phyloP scores from a whole-genome alignment of 805 yeast genomes.

The Saturnispora galanensis region DNA sequence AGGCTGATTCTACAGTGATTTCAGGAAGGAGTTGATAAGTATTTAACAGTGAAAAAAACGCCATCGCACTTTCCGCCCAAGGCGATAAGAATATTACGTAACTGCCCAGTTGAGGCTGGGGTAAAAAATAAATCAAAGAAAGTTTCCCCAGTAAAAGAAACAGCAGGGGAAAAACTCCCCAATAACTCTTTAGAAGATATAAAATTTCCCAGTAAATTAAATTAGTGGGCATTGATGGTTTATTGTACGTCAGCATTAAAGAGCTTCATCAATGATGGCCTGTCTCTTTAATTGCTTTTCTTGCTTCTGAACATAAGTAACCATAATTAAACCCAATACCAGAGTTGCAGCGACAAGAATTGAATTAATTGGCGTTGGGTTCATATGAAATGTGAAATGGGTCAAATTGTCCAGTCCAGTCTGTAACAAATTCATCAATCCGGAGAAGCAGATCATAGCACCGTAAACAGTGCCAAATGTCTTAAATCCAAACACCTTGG shows the following conservation, averaged over 20 bases:
- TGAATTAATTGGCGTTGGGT: constrained; percentile 73
- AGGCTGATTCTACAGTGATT: no score
- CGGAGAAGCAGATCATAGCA: constrained; percentile 70
- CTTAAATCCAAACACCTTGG: constrained; percentile 86
- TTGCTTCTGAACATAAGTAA: constrained; percentile 34
- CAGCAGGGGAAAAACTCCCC: no score
- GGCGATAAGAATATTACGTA: no score
- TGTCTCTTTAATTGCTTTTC: constrained; percentile 37
- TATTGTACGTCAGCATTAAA: constrained; percentile 37
- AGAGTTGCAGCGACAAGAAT: constrained; percentile 45
- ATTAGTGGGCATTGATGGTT: not conserved
- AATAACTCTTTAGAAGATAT: constrained; percentile 10
- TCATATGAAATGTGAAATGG: constrained; percentile 54
- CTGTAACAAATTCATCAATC: constrained; percentile 68
- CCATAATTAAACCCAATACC: constrained; percentile 37
- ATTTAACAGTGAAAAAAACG: not conserved
- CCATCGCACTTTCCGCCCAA: not conserved
- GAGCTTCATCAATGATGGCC: constrained; percentile 51
- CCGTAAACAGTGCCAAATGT: constrained; percentile 93
- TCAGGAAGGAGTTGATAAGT: no score
- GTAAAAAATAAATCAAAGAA: no score
- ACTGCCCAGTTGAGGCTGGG: no score
- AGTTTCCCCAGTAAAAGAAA: no score
- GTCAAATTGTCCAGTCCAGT: constrained; percentile 61
- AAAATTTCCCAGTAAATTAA: constrained; percentile 8